Base-by-base conservation (phyloP, 192 early-diverging fungal genomes). In the Endogone sp. region DNA sequence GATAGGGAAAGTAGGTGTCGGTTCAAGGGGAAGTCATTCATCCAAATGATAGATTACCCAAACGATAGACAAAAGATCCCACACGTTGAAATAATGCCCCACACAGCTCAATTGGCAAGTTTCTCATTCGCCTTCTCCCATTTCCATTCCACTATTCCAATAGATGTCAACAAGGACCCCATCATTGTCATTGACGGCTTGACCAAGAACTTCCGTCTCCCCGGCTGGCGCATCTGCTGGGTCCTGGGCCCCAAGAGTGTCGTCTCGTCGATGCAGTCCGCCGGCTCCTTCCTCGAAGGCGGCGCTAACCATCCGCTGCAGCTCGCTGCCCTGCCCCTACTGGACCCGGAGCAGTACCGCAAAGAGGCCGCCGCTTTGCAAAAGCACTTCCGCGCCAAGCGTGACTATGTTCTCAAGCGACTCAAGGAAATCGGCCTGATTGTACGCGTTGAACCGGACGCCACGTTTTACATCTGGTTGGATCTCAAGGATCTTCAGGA, bases 191-290 rank as follows among this genome's bases (percentile, higher is more conserved):
- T 81, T 60, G 74, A 83, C 61, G 79, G 78, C 11, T 61, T 83
- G 56, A 84, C 79, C 13, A 81, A 85, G 68, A 83, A 82, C 60
- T 85, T 80, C 56, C 69, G 84, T 22, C 64, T 85, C 20, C 84
- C 84, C n/a, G 84, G 84, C 21, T 86, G 84, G 84, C 73, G 84
- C 27, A 68, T 82, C 3, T 85, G 83, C 54, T 86, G 84, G 84
- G 76, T 86, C 31, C 71, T 86, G 8, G 84, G 80, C 22, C 84
- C 84, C 22, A 78, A 84, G 62, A 69, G 71, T 4, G 72, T 84
- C 4, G 81, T 86, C 32, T 79, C 80, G 11, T 76, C 82, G 11
- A 76, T 86, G 81, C 62, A 74, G 69, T 74, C 78, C 4, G 68
- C 75, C 21, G 84, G 84, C 16, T 78, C 75, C 21, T 86, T 84